Evolutionary conservation across 495 filamentous ascomycete genomes (phyloP).

Genomic region (Thermothielavioides terrestris): DNA sequence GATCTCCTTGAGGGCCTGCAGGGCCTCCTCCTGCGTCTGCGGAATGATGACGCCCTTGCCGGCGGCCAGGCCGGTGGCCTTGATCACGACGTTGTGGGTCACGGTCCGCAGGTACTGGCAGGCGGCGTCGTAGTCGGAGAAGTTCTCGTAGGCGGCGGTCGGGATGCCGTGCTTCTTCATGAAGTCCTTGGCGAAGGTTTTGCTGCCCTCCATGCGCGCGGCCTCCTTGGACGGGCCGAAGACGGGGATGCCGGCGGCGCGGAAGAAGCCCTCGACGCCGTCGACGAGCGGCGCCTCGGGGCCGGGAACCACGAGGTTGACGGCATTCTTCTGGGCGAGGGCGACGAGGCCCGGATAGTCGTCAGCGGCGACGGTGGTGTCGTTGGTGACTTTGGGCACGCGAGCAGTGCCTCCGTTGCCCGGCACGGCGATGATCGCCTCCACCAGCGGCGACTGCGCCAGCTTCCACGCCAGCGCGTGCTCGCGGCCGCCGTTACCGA

Average conservation of each 20-base stretch:
- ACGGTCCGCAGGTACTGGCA: constrained; percentile 66
- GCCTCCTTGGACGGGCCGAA: constrained; percentile 85
- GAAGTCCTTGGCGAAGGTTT: constrained; percentile 96
- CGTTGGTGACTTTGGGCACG: constrained; percentile 63
- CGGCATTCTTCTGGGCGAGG: constrained; percentile 58
- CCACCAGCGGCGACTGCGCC: constrained; percentile 62
- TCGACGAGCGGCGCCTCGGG: constrained; percentile 92
- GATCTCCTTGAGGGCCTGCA: constrained; percentile 71
- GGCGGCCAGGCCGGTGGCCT: constrained; percentile 77
- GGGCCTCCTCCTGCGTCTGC: constrained; percentile 68
- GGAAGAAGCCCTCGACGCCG: constrained; percentile 79
- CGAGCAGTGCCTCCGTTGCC: constrained; percentile 88
- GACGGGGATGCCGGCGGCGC: constrained; percentile 64
- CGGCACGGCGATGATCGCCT: constrained; percentile 57
- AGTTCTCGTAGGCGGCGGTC: constrained; percentile 83
- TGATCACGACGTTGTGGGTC: constrained; percentile 74
- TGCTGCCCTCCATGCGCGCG: constrained; percentile 88
- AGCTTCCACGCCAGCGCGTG: constrained; percentile 95
- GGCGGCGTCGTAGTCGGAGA: constrained; percentile 71
- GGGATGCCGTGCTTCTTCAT: constrained; percentile 89
- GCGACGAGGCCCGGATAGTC: constrained; percentile 70
- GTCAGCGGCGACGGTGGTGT: constrained; percentile 54
- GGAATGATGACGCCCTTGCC: constrained; percentile 93
- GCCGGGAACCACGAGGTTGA: constrained; percentile 85
- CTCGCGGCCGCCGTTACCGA: constrained; percentile 90